phyloP scores from a whole-genome alignment of 768 basidiomycete genomes.

The Baorangia bicolor region DNA sequence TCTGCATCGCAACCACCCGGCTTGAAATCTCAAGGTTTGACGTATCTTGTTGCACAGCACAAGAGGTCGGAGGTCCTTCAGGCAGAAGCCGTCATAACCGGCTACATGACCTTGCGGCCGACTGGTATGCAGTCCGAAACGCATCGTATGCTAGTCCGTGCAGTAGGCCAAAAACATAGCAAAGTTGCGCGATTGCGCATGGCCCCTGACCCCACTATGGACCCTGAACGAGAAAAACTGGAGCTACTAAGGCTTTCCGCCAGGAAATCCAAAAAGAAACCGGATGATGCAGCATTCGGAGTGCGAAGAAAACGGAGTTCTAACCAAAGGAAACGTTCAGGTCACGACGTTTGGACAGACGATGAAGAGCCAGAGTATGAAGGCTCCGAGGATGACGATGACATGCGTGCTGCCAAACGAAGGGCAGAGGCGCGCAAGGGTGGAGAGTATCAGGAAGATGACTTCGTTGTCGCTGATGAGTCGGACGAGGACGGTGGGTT shows the following conservation, averaged over 20 bases:
- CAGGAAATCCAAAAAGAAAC: constrained; percentile 61
- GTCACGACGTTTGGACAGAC: constrained; percentile 61
- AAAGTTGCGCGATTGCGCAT: constrained; percentile 78
- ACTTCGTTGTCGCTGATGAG: constrained; percentile 78
- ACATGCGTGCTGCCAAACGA: constrained; percentile 41
- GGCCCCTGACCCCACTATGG: constrained; percentile 73
- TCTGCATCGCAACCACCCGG: constrained; percentile 38
- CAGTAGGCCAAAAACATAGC: constrained; percentile 82
- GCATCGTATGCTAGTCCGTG: constrained; percentile 83
- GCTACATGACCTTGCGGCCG: constrained; percentile 80
- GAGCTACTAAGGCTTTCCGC: constrained; percentile 65
- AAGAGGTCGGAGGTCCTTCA: constrained; percentile 85
- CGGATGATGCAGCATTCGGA: constrained; percentile 50
- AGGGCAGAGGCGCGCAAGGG: constrained; percentile 49
- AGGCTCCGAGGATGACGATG: constrained; percentile 62
- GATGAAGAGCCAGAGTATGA: constrained; percentile 63
- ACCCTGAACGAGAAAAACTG: constrained; percentile 71
- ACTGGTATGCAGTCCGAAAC: constrained; percentile 90
- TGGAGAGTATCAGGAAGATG: constrained; percentile 80
- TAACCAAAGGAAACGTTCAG: constrained; percentile 39
- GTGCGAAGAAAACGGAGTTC: constrained; percentile 48
- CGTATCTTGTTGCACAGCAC: constrained; percentile 88
- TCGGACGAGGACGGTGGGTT: constrained; percentile 60
- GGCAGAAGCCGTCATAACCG: constrained; percentile 78
- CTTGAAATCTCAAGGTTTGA: constrained; percentile 68